These are phyloP conservation scores for Sporothrix mexicana DNA, from an alignment of 2,329 filamentous ascomycete species.

Conservation along the genomic window DNA sequence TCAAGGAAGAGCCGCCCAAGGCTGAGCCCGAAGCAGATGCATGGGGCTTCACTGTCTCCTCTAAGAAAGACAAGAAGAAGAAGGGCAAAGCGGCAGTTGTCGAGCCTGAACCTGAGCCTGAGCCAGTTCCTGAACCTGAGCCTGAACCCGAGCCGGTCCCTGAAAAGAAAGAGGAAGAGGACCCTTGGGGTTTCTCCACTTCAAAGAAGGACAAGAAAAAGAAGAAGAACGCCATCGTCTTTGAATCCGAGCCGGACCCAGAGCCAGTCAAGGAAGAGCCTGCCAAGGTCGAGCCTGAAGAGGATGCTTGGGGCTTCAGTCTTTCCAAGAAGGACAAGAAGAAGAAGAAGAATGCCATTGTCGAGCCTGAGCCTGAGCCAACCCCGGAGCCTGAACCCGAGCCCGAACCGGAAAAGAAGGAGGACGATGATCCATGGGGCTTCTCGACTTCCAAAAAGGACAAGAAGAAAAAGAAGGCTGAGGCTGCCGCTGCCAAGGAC, in stretches of 20 bases:
- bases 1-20: slow-evolving; percentile 21
- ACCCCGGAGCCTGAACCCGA: slow-evolving; percentile 6
- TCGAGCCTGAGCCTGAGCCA: neutral
- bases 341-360: slow-evolving; percentile 33
- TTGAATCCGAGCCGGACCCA: slow-evolving; percentile 7
- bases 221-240: slow-evolving; percentile 38
- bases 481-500: slow-evolving; percentile 28
- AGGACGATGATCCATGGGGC: slow-evolving; percentile 32
- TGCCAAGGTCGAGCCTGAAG: slow-evolving; percentile 23
- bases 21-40: slow-evolving; percentile 27
- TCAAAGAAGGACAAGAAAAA: slow-evolving; percentile 37
- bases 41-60: slow-evolving; percentile 29
- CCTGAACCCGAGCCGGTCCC: slow-evolving; percentile 29
- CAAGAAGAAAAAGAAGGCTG: slow-evolving; percentile 37
- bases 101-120: slow-evolving; percentile 32
- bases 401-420: slow-evolving; percentile 19
- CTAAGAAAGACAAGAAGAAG: slow-evolving; percentile 42
- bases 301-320: slow-evolving; percentile 31
- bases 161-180: slow-evolving; percentile 31
- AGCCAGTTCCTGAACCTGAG: slow-evolving; percentile 30
- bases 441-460: slow-evolving; percentile 28
- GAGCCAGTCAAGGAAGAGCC: slow-evolving; percentile 34
- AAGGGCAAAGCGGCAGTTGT: slow-evolving; percentile 18
- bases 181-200: slow-evolving; percentile 41
- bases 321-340: slow-evolving; percentile 40